A percentile compares a stretch with the other conserved stretches of the same genome.
These are phyloP conservation scores for Fusarium continuum DNA, from an alignment of 2,329 filamentous ascomycete genomes.

Conservation along the genomic window DNA sequence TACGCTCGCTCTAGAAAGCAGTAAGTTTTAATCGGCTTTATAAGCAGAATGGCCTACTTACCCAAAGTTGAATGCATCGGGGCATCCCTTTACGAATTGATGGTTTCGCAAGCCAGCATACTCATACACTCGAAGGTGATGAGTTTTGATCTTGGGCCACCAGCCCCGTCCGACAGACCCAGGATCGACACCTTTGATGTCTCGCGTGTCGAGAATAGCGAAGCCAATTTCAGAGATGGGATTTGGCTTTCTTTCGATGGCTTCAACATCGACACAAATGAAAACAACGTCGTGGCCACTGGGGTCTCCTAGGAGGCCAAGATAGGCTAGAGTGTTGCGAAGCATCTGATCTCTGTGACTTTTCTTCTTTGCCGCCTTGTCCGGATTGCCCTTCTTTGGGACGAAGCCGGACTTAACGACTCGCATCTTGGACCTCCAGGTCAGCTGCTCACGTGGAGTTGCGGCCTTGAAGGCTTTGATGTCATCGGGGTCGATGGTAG, in stretches of 20 bases:
- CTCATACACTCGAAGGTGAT: constrained; percentile 82
- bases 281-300: constrained; percentile 61
- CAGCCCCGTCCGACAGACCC: constrained; percentile 72
- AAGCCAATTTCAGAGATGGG: constrained; percentile 88
- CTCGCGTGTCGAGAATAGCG: constrained; percentile 76
- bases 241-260: constrained; percentile 72
- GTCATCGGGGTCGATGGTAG: constrained; percentile 51
- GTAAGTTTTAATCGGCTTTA: no score
- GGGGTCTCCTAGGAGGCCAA: constrained; percentile 63
- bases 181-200: constrained; percentile 63
- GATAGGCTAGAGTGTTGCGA: constrained; percentile 72
- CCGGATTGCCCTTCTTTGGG: constrained; percentile 45
- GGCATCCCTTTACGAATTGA: constrained; percentile 75
- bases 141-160: constrained; percentile 70
- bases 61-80: constrained; percentile 80
- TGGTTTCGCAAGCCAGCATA: constrained; percentile 71
- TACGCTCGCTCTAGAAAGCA: constrained; percentile 51
- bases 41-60: constrained; percentile 51
- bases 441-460: constrained; percentile 1
- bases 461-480: constrained; percentile 45
- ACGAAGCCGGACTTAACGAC: constrained; percentile 32
- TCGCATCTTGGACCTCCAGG: constrained; percentile 37
- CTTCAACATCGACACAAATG: constrained; percentile 83
- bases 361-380: constrained; percentile 60
- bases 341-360: constrained; percentile 63